Conservation (phyloP, 495 filamentous ascomycete species). For the Penicillium cinerascens region DNA sequence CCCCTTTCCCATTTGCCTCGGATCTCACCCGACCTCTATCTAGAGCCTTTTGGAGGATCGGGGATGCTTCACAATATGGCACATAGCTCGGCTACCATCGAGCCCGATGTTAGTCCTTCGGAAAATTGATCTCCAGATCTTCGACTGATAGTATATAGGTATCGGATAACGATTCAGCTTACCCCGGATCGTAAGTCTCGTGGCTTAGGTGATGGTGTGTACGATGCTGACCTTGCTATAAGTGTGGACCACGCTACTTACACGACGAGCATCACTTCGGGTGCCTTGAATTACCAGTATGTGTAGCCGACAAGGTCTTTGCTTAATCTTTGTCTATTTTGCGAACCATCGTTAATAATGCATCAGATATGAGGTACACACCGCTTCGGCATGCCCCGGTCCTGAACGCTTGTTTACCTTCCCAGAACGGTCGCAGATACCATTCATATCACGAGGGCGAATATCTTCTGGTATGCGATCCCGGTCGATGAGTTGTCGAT, state of each 20-base stretch:
- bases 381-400: neutral
- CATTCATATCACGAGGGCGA: constrained; percentile 29
- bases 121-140: neutral
- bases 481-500: neutral
- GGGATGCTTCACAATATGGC: constrained; percentile 10
- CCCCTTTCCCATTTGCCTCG: neutral
- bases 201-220: neutral
- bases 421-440: constrained; percentile 27
- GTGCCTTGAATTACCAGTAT: constrained; percentile 43
- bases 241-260: constrained; percentile 30
- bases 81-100: constrained; percentile 19
- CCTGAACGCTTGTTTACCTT: neutral
- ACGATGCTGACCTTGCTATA: constrained; percentile 5
- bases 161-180: constrained; percentile 29
- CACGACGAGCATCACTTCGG: constrained; percentile 38
- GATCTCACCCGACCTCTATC: neutral
- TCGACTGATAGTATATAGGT: constrained; percentile 13
- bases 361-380: constrained; percentile 35
- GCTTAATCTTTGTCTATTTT: neutral
- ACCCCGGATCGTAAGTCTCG: constrained; percentile 31
- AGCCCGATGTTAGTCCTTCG: constrained; percentile 30
- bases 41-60: neutral
- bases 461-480: constrained; percentile 18
- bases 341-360: neutral
- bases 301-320: constrained; percentile 4